Evolutionary conservation across 345 rosid species (phyloP), one percentile per base, ranked within the genome.

Genomic region (Ceriops tagal): DNA sequence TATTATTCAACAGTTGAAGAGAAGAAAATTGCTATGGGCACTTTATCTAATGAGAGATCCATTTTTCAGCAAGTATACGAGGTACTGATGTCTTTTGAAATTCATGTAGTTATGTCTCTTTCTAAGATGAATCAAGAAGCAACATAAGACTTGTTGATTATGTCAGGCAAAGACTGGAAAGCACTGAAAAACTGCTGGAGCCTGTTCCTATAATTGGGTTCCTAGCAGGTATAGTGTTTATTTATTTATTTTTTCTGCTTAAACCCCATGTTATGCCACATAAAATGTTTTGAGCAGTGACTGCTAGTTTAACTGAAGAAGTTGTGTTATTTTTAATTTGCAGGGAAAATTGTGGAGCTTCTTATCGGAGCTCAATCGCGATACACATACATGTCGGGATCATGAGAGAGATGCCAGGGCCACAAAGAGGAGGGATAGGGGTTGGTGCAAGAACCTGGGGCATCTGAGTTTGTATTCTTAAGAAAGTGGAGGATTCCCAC

Each of bases 31-130:
- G 71, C 68, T 89, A 62, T 92, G 97, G 97, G 98, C 97, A 57
- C 82, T 96, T 63, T 92, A 92, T 76, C 81, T 90, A 34, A 87
- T 96, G 98, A 86, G 97, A 79, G 99, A 96, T 80, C 98, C 97
- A 69, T 96, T 89, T 80, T 96, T 96, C 73, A 81, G 79, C 88
- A 90, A 85, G 71, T 89, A 90, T 72, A 92, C 93, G 55, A 90
- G 89, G 99, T 88, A 69, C 8, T 53, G 34, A 62, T 49, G 39
- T 34, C 32, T 65, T 58, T 57, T 10, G 28, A 15, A 6, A 66
- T 16, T 32, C 53, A 26, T 49, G 58, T 49, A 15, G 19, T 53
- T 37, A n/a, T 9, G 28, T 47, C 35, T 63, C 27, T 2, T 58
- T 60, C 61, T 4, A 18, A 6, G 9, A 47, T 53, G 16, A 57